Evolutionary conservation across 2,329 filamentous ascomycete species (phyloP).

Genomic region (Penicillium sp.): DNA sequence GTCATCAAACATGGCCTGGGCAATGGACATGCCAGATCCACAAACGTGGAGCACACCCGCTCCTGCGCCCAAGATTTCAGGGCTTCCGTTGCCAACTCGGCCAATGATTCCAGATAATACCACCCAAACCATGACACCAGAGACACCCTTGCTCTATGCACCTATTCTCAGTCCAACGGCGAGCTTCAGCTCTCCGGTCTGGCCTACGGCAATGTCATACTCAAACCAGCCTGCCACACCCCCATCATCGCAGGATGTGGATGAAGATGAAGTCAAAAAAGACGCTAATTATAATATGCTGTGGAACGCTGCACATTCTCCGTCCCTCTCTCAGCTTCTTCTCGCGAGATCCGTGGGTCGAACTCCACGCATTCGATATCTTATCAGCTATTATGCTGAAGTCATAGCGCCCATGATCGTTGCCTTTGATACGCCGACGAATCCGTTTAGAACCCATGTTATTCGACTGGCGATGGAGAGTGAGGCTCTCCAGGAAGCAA

Average conservation of each 20-base stretch:
- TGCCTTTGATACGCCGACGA: slow-evolving; percentile 80
- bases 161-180: slow-evolving; percentile 16
- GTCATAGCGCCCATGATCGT: slow-evolving; percentile 91
- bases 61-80: slow-evolving; percentile 22
- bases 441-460: slow-evolving; percentile 84
- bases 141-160: slow-evolving; percentile 17
- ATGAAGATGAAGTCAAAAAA: slow-evolving; percentile 22
- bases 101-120: slow-evolving; percentile 12
- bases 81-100: slow-evolving; percentile 21
- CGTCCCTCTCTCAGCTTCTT: slow-evolving; percentile 40
- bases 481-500: slow-evolving; percentile 85
- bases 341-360: slow-evolving; percentile 55
- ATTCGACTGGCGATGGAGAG: slow-evolving; percentile 75
- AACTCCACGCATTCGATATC: slow-evolving; percentile 78
- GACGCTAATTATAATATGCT: slow-evolving; percentile 14
- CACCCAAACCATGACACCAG: slow-evolving; percentile 15
- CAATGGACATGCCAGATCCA: slow-evolving; percentile 25
- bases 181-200: slow-evolving; percentile 12
- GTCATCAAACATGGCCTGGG: slow-evolving; percentile 21
- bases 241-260: slow-evolving; percentile 14
- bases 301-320: slow-evolving; percentile 27
- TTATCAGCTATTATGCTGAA: slow-evolving; percentile 92
- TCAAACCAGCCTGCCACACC: slow-evolving; percentile 7
- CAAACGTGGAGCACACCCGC: slow-evolving; percentile 21
- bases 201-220: slow-evolving; percentile 16